Base-by-base conservation (phyloP, 1,284 basidiomycete genomes). In the Cutaneotrichosporon sp. region DNA sequence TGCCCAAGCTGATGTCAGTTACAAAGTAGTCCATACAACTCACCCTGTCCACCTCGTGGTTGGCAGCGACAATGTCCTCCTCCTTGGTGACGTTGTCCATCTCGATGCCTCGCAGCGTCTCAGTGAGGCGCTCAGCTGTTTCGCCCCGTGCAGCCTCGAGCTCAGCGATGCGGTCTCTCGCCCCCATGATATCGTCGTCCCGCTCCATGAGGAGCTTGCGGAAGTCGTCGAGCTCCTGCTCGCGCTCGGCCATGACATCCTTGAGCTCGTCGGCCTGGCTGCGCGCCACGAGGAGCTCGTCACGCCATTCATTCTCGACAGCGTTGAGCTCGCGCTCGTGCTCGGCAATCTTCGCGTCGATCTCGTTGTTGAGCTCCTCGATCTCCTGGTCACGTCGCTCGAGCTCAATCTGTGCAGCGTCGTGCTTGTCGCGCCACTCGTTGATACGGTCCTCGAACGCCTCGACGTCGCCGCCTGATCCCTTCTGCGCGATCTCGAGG, bases 11-110 rank as follows among this genome's bases (percentile, higher is more conserved):
- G 46, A 11, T 18, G 60, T 62, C 56, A 69, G 63, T 53, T 11
- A 8, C 26, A 14, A 11, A 7, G 34, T 8, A 11, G 14, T 5
- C 16, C 34, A 13, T 14, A 1, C 2, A 18, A 69, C 78, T 71
- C 60, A 81, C 79, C 69, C 86, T 87, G 79, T 92, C 87, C 36
- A 96, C 86, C 52, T 90, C 88, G 30, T 85, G 82, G 71, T 90
- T 90, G 18, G 89, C 83, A 38, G 84, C 83, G 5, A 78, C 57
- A 5, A 79, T 67, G 64, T 81, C 80, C 5, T 70, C 74, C 30
- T 81, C 78, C 65, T 77, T 79, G 53, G 77, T 77, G 2, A 65
- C 72, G 52, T 76, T 75, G 61, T 81, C 79, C 49, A 67, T 56
- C 65, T 81, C 77, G 52, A 80, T 76, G 60, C 73, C 70, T 53